Percentiles rank a stretch among this genome's conserved stretches.
Conservation (phyloP, 768 basidiomycete species). For the Suillus subluteus region DNA sequence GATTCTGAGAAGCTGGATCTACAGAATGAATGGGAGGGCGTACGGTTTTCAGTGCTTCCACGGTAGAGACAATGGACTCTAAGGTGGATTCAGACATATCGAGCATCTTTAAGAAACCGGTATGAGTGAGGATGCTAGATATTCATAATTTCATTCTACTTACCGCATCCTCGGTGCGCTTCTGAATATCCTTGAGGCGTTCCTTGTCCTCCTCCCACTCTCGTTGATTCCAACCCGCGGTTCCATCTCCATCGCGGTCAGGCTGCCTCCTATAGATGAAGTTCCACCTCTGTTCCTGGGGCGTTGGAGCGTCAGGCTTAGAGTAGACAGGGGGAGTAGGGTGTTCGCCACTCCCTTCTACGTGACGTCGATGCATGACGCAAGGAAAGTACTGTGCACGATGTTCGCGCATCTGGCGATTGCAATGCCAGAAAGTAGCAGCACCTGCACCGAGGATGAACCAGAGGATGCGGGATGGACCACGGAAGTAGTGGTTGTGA, state of each 20-base stretch:
- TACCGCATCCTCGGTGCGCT: slow-evolving; percentile 56
- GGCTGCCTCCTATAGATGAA: slow-evolving; percentile 12
- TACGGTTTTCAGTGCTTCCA: slow-evolving; percentile 64
- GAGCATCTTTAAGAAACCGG: slow-evolving; percentile 42
- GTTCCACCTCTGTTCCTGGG: slow-evolving; percentile 17
- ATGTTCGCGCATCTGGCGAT: slow-evolving; percentile 47
- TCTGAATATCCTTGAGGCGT: slow-evolving; percentile 46
- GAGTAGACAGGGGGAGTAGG: slow-evolving; percentile 18
- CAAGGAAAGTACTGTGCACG: slow-evolving; percentile 35
- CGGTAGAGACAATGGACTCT: slow-evolving; percentile 57
- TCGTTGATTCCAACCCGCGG: slow-evolving; percentile 30
- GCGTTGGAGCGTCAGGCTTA: slow-evolving; percentile 14
- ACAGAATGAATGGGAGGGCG: slow-evolving; percentile 27
- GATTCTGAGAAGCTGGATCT: background rate
- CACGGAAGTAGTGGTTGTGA: slow-evolving; percentile 31
- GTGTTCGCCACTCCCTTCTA: slow-evolving; percentile 18
- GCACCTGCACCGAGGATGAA: slow-evolving; percentile 61
- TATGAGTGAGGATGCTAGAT: background rate
- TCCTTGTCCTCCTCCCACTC: slow-evolving; percentile 54
- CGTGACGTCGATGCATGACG: slow-evolving; percentile 28
- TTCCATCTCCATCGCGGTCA: slow-evolving; percentile 16
- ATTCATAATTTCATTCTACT: slow-evolving; percentile 18
- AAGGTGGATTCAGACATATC: slow-evolving; percentile 72
- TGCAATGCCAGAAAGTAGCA: slow-evolving; percentile 42
- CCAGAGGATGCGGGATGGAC: slow-evolving; percentile 70